phyloP scores from a whole-genome alignment of 1,139 yeast species.

The Pichia sp. region DNA sequence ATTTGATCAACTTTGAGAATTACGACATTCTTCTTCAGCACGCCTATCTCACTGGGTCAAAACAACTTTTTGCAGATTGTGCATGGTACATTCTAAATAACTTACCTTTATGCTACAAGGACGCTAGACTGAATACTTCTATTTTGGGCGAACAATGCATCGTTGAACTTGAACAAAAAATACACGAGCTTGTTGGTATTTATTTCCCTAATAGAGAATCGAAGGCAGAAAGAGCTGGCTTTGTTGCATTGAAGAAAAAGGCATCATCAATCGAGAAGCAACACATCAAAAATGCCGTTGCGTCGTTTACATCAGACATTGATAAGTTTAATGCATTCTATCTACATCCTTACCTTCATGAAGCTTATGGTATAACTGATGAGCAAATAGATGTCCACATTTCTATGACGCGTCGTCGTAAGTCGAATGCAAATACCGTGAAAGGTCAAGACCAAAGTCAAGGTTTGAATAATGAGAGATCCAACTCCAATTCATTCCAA shows the following conservation, averaged over 20 bases:
- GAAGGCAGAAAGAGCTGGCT: neutral
- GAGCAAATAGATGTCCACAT: constrained; percentile 40
- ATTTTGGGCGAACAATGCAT: constrained; percentile 17
- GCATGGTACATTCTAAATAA: constrained; percentile 65
- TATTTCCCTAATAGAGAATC: constrained; percentile 16
- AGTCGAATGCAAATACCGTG: neutral
- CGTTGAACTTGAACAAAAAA: constrained; percentile 17
- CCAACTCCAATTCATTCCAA: too few species aligned
- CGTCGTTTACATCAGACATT: constrained; percentile 31
- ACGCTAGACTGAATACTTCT: constrained; percentile 23
- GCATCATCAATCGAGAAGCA: too few species aligned
- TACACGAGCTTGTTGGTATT: constrained; percentile 22
- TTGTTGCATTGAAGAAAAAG: neutral
- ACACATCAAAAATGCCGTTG: constrained; percentile 15
- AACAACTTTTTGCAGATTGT: constrained; percentile 51
- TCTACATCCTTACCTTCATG: constrained; percentile 33
- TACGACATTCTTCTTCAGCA: constrained; percentile 50
- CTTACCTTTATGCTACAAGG: constrained; percentile 55
- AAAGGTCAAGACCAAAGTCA: neutral
- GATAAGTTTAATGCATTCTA: constrained; percentile 41
- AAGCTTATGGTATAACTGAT: constrained; percentile 12
- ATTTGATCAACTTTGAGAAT: constrained; percentile 54
- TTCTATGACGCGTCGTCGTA: neutral
- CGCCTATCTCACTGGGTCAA: constrained; percentile 45
- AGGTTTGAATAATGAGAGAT: neutral